phyloP scores from a whole-genome alignment of 306 rosid genomes.

The Quercus robur region DNA sequence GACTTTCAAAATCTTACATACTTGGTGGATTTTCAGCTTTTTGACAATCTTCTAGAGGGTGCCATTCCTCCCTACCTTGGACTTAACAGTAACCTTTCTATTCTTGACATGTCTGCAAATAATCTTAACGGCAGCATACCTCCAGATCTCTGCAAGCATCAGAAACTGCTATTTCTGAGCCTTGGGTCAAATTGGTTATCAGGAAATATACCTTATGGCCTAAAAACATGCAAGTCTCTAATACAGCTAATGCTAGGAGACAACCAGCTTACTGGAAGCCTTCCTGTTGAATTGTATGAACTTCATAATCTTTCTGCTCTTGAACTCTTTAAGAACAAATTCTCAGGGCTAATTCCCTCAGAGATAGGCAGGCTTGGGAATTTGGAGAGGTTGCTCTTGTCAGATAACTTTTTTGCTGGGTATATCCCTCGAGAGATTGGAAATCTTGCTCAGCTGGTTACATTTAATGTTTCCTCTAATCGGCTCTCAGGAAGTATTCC shows the following conservation, averaged over 20 bases:
- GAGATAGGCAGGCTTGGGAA: constrained; percentile 48
- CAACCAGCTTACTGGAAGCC: constrained; percentile 55
- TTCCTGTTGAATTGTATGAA: constrained; percentile 52
- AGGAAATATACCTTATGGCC: constrained; percentile 64
- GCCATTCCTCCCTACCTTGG: constrained; percentile 69
- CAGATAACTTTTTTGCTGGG: constrained; percentile 56
- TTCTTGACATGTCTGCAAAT: constrained; percentile 67
- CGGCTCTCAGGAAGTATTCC: constrained; percentile 56
- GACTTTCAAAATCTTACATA: constrained; percentile 60
- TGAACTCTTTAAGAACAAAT: constrained; percentile 52
- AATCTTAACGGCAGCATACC: constrained; percentile 64
- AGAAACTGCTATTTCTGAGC: constrained; percentile 59
- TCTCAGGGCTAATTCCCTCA: constrained; percentile 49
- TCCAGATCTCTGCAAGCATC: constrained; percentile 50
- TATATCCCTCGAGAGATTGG: constrained; percentile 62
- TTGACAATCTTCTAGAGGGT: constrained; percentile 70
- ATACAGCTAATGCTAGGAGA: constrained; percentile 73
- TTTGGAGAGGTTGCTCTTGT: constrained; percentile 63
- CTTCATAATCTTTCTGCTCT: constrained; percentile 71
- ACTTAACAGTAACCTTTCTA: constrained; percentile 41
- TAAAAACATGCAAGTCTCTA: constrained; percentile 64
- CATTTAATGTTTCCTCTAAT: constrained; percentile 67
- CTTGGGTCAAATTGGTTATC: constrained; percentile 64
- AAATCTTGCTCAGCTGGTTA: constrained; percentile 47
- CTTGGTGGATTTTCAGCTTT: constrained; percentile 66